Evolutionary conservation across 2,329 filamentous ascomycete genomes (phyloP).

Genomic region (Aspergillus ibericus): DNA sequence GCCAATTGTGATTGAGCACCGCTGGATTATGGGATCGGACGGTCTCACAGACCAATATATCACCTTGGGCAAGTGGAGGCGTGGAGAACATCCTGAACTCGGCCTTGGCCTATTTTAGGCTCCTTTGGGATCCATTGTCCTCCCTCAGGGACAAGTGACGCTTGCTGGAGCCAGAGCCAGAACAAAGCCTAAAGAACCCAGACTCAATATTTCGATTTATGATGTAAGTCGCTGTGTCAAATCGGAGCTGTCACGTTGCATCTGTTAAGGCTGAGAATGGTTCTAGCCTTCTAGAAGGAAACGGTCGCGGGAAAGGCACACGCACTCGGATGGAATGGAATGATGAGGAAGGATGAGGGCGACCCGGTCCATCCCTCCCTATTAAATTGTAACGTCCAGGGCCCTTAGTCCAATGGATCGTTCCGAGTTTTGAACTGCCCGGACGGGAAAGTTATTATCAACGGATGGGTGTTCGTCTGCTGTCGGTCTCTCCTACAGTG

Average conservation of each 20-base stretch:
- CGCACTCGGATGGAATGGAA: too few relatives aligned
- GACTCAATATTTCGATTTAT: slow-evolving; percentile 1
- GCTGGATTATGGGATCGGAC: slow-evolving; percentile 4
- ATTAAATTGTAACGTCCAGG: not conserved
- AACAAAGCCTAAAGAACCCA: not conserved
- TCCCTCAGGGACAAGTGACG: not conserved
- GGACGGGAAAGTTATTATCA: not conserved
- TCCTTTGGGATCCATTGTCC: not conserved
- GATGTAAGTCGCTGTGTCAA: slow-evolving; percentile 11
- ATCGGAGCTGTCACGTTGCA: slow-evolving; percentile 11
- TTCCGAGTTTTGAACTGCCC: not conserved
- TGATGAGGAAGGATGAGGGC: not conserved
- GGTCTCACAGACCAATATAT: slow-evolving; percentile 15
- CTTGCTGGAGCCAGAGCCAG: not conserved
- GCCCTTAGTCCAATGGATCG: not conserved
- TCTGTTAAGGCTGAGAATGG: slow-evolving; percentile 8
- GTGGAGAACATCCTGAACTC: slow-evolving; percentile 18
- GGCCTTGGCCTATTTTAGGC: slow-evolving; percentile 4
- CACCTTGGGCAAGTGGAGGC: slow-evolving; percentile 18
- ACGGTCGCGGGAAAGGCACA: not conserved
- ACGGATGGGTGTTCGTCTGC: not conserved
- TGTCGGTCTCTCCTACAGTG: not conserved
- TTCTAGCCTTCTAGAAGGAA: slow-evolving; percentile 11
- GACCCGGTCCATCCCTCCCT: not conserved
- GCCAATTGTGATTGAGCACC: not conserved